These are phyloP conservation scores for Quillaja saponaria DNA, from an alignment of 306 rosid species.

Conservation along the genomic window DNA sequence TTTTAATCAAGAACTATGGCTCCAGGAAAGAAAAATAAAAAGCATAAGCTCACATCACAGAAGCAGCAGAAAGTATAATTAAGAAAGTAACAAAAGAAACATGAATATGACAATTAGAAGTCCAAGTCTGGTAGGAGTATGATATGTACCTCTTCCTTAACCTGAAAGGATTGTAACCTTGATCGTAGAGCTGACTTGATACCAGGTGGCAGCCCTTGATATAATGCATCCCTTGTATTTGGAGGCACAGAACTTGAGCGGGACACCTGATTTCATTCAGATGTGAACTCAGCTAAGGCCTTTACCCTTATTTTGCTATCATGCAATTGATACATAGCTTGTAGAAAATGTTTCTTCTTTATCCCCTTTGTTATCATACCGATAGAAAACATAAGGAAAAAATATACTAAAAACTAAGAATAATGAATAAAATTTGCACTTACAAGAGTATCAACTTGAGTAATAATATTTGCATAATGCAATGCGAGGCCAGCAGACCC, in stretches of 20 bases:
- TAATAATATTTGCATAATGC: slow-evolving; percentile 90
- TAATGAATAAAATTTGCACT: slow-evolving; percentile 36
- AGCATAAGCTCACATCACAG: slow-evolving; percentile 21
- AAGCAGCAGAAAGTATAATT: slow-evolving; percentile 17
- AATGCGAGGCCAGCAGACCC: slow-evolving; percentile 97
- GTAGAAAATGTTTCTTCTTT: too few species aligned
- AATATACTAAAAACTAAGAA: too few species aligned
- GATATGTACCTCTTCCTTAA: slow-evolving; percentile 80
- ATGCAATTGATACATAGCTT: too few species aligned
- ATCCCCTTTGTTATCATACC: too few species aligned
- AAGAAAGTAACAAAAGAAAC: slow-evolving; percentile 13
- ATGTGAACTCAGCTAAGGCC: slow-evolving; percentile 30
- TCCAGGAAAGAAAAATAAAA: slow-evolving; percentile 13
- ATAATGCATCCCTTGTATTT: slow-evolving; percentile 89
- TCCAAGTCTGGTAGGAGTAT: slow-evolving; percentile 10
- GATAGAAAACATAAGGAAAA: too few species aligned
- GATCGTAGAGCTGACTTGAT: slow-evolving; percentile 85
- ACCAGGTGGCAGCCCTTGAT: slow-evolving; percentile 91
- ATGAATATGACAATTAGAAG: not conserved
- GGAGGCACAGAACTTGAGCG: slow-evolving; percentile 96
- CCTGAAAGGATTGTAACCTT: slow-evolving; percentile 73
- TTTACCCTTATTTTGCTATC: slow-evolving; percentile 9
- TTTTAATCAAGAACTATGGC: slow-evolving; percentile 14
- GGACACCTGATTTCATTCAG: slow-evolving; percentile 66
- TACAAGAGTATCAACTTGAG: slow-evolving; percentile 91